Evolutionary conservation across 1,284 basidiomycete genomes (phyloP).

Genomic region (Coniophora puteana): DNA sequence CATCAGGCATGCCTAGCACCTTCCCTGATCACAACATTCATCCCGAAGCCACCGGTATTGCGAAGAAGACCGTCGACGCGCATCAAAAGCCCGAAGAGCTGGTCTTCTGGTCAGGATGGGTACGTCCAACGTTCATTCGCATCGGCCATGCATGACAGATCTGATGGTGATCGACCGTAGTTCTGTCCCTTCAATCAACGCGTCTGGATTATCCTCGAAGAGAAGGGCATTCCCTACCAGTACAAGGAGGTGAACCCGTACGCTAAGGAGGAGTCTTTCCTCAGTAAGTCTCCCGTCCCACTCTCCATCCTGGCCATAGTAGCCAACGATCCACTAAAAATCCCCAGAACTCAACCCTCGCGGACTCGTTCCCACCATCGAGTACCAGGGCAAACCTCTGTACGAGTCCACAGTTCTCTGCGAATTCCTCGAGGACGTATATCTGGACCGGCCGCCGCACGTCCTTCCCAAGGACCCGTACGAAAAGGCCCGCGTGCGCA

Average conservation of each 20-base stretch:
- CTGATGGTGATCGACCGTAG: too few relatives aligned
- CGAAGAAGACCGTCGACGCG: slow-evolving; percentile 46
- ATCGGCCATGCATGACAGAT: slow-evolving; percentile 4
- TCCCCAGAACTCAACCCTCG: slow-evolving; percentile 58
- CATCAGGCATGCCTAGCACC: slow-evolving; percentile 31
- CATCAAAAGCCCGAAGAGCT: slow-evolving; percentile 51
- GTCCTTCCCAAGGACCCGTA: slow-evolving; percentile 49
- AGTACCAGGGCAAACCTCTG: slow-evolving; percentile 51
- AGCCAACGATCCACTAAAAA: not conserved
- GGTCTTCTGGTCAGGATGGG: slow-evolving; percentile 62
- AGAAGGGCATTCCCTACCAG: slow-evolving; percentile 59
- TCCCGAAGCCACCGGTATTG: slow-evolving; percentile 56
- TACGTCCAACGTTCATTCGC: slow-evolving; percentile 19
- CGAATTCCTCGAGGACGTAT: slow-evolving; percentile 62
- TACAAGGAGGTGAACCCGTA: slow-evolving; percentile 70
- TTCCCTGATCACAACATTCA: slow-evolving; percentile 46
- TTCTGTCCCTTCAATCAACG: slow-evolving; percentile 71
- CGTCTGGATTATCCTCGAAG: slow-evolving; percentile 68
- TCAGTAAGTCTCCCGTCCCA: slow-evolving; percentile 32
- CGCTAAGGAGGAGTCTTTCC: slow-evolving; percentile 62
- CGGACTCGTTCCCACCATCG: slow-evolving; percentile 63
- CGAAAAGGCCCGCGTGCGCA: slow-evolving; percentile 44
- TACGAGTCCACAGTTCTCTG: slow-evolving; percentile 59
- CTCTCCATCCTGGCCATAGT: not conserved
- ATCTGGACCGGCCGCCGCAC: slow-evolving; percentile 39